Evolutionary conservation across 1,284 basidiomycete genomes (phyloP), one percentile per base, ranked within the genome.

Genomic region (Cyathus olla): DNA sequence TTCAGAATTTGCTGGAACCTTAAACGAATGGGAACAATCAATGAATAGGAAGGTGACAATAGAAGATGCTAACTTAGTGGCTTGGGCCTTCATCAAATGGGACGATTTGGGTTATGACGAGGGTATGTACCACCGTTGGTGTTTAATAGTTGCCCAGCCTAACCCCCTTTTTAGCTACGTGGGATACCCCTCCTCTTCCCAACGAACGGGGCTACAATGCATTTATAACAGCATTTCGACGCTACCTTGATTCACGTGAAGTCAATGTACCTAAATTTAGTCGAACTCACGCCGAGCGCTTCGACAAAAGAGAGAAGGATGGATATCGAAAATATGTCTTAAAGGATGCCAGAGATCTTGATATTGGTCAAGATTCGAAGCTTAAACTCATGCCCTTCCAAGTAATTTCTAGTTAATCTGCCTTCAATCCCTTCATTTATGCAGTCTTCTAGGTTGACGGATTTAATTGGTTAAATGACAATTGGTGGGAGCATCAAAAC

Each of bases 61-160:
- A 50, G 76, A 85, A 2, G 83, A 93, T 66, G 85, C 89, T 21
- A 80, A 87, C 27, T 76, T 85, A 46, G 86, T 95, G 37, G 82
- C 90, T n/a, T 94, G 91, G 90, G 86, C 85, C 9, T 93, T 94
- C 72, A 85, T 95, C 66, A 98, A 98, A 76, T 98, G 96, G 95
- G 84, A 91, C 39, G 95, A 97, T 66, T 82, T 97, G 47, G 90
- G 92, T 28, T 98, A 98, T 66, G 94, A 96, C 35, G 90, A 96
- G 80, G 90, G 95, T 95, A 59, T 61, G 85, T 69, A 50, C 31
- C n/a, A n/a, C n/a, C 40, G 61, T 29, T 44, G 15, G 37, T 40
- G 11, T 24, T 28, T 48, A 28, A 3, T 31, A 5, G 40, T n/a
- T n/a, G n/a, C n/a, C n/a, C n/a, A n/a, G n/a, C n/a, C n/a, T n/a